phyloP scores from a whole-genome alignment of 352 stramenopile species.

The Globisporangium cederbergense region DNA sequence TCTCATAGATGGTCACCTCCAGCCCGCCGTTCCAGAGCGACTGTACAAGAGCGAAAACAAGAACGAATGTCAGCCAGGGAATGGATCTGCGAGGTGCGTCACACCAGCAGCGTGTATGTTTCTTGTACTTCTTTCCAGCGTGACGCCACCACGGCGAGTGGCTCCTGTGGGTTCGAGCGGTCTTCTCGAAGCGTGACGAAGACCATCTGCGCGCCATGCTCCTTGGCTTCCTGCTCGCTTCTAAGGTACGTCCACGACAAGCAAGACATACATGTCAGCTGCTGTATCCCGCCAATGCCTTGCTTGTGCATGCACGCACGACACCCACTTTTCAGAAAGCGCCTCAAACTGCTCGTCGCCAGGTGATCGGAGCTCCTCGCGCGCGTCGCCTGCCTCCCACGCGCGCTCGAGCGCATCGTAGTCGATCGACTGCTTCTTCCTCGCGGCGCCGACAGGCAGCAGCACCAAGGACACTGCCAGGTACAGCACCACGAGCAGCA shows the following conservation, averaged over 20 bases:
- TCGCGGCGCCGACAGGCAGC: neutral
- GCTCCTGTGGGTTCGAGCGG: slow-evolving; percentile 17
- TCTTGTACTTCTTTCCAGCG: slow-evolving; percentile 66
- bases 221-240: slow-evolving; percentile 37
- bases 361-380: slow-evolving; percentile 37
- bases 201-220: slow-evolving; percentile 71
- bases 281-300: too few relatives aligned
- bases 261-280: too few relatives aligned
- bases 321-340: slow-evolving; percentile 36
- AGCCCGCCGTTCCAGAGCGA: slow-evolving; percentile 74
- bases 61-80: too few relatives aligned
- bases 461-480: neutral
- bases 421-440: slow-evolving; percentile 35
- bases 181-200: slow-evolving; percentile 55
- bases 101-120: neutral
- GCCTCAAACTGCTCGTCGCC: slow-evolving; percentile 52
- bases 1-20: slow-evolving; percentile 68
- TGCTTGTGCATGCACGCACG: too few relatives aligned
- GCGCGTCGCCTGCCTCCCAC: slow-evolving; percentile 53
- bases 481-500: neutral
- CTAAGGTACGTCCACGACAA: slow-evolving; percentile 15
- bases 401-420: slow-evolving; percentile 62
- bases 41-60: slow-evolving; percentile 17
- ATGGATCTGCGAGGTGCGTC: too few relatives aligned
- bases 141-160: slow-evolving; percentile 40